Conservation (phyloP, 2,329 filamentous ascomycete species). For the Drechslerella coelobrocha region DNA sequence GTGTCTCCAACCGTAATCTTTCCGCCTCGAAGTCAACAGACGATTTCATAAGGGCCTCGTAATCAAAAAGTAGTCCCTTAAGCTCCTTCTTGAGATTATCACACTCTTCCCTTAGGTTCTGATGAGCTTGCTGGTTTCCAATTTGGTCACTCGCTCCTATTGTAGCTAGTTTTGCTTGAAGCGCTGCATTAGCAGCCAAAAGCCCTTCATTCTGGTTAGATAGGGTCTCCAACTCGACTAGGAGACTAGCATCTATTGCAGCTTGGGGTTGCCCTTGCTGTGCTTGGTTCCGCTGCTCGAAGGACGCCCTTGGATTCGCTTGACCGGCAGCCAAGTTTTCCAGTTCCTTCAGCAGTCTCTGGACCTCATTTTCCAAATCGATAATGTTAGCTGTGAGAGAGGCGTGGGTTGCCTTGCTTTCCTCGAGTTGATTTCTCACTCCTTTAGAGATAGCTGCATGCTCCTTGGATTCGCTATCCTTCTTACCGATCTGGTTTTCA, state of each 20-base stretch:
- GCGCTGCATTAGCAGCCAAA: slow-evolving; percentile 33
- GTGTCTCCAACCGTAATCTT: slow-evolving; percentile 68
- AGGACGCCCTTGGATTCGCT: slow-evolving; percentile 32
- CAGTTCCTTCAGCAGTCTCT: slow-evolving; percentile 34
- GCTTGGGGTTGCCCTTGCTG: slow-evolving; percentile 55
- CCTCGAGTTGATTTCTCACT: slow-evolving; percentile 17
- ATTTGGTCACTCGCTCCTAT: neutral
- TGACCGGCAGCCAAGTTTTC: slow-evolving; percentile 15
- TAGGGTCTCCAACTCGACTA: slow-evolving; percentile 60
- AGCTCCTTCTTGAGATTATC: slow-evolving; percentile 70
- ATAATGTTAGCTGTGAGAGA: slow-evolving; percentile 5
- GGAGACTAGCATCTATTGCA: slow-evolving; percentile 52
- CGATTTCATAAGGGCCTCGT: slow-evolving; percentile 73
- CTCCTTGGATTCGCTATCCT: slow-evolving; percentile 50
- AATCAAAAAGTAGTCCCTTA: slow-evolving; percentile 71
- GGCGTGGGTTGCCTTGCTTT: slow-evolving; percentile 9
- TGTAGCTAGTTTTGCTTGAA: slow-evolving; percentile 27
- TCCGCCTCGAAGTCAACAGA: slow-evolving; percentile 75
- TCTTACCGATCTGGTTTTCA: slow-evolving; percentile 51
- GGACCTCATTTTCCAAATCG: slow-evolving; percentile 56
- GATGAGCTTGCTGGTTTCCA: slow-evolving; percentile 53
- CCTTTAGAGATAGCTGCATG: neutral
- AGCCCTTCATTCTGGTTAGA: slow-evolving; percentile 53
- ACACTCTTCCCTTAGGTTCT: slow-evolving; percentile 61
- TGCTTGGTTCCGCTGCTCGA: slow-evolving; percentile 56